Conservation (phyloP, 192 early-diverging fungal species). For the Coemansia sp. region DNA sequence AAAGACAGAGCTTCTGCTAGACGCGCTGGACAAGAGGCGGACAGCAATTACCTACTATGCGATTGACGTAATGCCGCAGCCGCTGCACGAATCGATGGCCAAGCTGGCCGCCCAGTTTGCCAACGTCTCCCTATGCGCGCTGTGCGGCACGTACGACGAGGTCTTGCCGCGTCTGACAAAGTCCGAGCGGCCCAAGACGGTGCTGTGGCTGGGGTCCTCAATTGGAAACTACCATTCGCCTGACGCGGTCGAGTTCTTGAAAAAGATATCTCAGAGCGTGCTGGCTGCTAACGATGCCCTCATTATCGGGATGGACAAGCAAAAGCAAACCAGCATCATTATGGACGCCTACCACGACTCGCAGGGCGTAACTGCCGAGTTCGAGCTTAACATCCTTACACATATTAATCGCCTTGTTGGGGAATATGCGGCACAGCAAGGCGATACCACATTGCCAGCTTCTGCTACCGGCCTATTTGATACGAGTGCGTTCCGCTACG, state of each 20-base stretch:
- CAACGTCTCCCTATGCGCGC: conserved; percentile 68
- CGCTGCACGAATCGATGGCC: conserved; percentile 67
- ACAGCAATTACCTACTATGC: conserved; percentile 79
- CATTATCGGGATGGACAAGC: conserved; percentile 80
- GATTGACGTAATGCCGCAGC: conserved; percentile 79
- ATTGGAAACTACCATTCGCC: conserved; percentile 72
- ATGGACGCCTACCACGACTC: conserved; percentile 82
- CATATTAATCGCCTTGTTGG: conserved; percentile 71
- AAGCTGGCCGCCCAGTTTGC: conserved; percentile 59
- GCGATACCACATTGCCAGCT: background rate
- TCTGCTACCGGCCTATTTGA: conserved; percentile 52
- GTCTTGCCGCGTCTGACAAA: conserved; percentile 59
- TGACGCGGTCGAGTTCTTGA: conserved; percentile 67
- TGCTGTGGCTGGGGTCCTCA: conserved; percentile 88
- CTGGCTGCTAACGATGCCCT: conserved; percentile 70
- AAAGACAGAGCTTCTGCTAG: conserved; percentile 79
- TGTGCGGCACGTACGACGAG: conserved; percentile 89
- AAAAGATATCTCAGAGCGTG: conserved; percentile 48
- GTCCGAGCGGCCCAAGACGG: conserved; percentile 58
- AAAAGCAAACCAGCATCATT: conserved; percentile 68
- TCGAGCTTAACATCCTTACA: conserved; percentile 79
- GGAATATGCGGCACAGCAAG: conserved; percentile 13
- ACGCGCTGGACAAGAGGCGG: conserved; percentile 63
- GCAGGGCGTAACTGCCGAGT: conserved; percentile 68
- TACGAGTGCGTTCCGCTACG: conserved; percentile 62